Percentiles rank a stretch among this genome's conserved stretches.
These are phyloP conservation scores for Collybia sordida DNA, from an alignment of 768 basidiomycete genomes.

Conservation along the genomic window DNA sequence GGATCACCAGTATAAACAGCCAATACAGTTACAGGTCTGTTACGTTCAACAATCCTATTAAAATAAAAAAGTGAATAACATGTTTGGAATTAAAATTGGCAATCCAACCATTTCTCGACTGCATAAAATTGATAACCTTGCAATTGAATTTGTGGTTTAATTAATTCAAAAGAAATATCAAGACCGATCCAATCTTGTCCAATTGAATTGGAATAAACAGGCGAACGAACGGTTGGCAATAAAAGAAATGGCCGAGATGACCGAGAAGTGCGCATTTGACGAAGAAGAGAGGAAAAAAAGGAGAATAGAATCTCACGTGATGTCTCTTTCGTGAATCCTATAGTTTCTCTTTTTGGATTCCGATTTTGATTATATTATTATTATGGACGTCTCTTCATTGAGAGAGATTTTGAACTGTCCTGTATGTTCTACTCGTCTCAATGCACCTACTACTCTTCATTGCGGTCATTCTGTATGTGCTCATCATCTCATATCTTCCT, in stretches of 20 bases:
- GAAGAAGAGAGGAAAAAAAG: background rate
- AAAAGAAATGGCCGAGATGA: constrained; percentile 18
- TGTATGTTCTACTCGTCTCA: constrained; percentile 56
- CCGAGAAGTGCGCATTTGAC: constrained; percentile 1
- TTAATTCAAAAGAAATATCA: constrained; percentile 48
- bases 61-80: background rate
- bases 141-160: constrained; percentile 47
- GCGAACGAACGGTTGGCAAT: constrained; percentile 16
- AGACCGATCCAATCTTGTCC: constrained; percentile 12
- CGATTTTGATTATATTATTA: background rate
- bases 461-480: constrained; percentile 87
- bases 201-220: constrained; percentile 1
- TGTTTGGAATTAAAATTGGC: background rate
- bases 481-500: constrained; percentile 34
- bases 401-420: constrained; percentile 39
- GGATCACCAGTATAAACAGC: constrained; percentile 79
- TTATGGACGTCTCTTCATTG: constrained; percentile 15
- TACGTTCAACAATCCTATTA: constrained; percentile 68
- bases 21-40: constrained; percentile 57
- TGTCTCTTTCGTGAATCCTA: too few species aligned
- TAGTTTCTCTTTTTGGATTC: too few species aligned
- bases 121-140: constrained; percentile 80
- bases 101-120: constrained; percentile 75
- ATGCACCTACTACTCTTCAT: constrained; percentile 63
- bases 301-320: too few species aligned